Evolutionary conservation across 1,284 basidiomycete genomes (phyloP), one percentile per base, ranked within the genome.

Genomic region (Macrocybe sp.): DNA sequence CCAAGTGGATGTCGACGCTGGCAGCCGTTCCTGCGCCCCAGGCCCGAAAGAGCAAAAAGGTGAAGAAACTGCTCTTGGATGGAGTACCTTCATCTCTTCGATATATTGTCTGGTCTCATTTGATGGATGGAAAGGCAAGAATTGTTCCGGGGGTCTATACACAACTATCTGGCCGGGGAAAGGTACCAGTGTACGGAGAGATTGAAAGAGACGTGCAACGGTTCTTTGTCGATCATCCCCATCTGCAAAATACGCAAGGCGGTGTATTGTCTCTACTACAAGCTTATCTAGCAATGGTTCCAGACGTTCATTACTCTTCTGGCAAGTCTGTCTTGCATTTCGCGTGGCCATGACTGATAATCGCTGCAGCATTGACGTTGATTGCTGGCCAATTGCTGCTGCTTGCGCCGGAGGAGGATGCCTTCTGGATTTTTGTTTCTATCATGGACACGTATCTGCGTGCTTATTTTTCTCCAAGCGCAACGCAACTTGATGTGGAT

Each of bases 371-470:
- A 7, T 73, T 97, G 50, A 81, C 85, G 2, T 68, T 83, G 11
- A 79, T 97, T 43, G 83, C 84, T 7, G 92, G 89, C 0, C 82
- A 90, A 47, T 68, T 96, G 28, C 67, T 97, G 0, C 72, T 91
- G 29, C 85, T 92, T 50, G 83, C 89, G 1, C 90, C 88, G 0
- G 89, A 93, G 52, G 92, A 97, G 64, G 91, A 96, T 53, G 89
- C 91, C 0, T 97, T 97, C 62, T 97, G 91, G 92, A 92, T 91
- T 3, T 87, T 97, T 58, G 77, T 91, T 7, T 87, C 86, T 1
- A 68, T 90, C 53, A 91, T 91, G 88, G 85, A 90, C 53, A 77
- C 81, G 5, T 79, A 88, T 51, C 71, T 93, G 6, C 84, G 88
- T 29, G 77, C 86, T 3, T 94, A 94, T 64, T 96, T 91, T 63